Evolutionary conservation across 306 rosid genomes (phyloP).

Genomic region (Boehmeria nivea): DNA sequence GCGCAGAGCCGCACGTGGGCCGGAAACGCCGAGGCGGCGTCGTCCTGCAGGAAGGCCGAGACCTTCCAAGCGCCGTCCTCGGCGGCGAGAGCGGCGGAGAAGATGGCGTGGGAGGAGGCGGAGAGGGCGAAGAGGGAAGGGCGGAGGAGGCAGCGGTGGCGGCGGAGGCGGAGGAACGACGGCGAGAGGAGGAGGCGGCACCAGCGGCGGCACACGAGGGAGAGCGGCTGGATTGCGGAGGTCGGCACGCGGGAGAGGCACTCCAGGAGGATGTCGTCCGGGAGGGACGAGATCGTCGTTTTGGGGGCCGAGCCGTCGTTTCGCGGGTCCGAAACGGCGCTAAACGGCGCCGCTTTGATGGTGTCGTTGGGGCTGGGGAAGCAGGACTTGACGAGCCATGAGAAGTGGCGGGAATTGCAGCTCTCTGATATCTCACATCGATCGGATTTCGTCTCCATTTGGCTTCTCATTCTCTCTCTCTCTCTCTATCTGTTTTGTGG

Average conservation of each 20-base stretch:
- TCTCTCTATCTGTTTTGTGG: neutral
- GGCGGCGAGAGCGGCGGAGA: slow-evolving; percentile 35
- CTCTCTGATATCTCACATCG: slow-evolving; percentile 34
- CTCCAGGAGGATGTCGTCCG: slow-evolving; percentile 61
- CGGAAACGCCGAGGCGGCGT: slow-evolving; percentile 31
- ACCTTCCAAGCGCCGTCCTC: slow-evolving; percentile 34
- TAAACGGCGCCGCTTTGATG: neutral
- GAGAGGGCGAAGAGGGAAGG: slow-evolving; percentile 39
- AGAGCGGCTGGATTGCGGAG: slow-evolving; percentile 40
- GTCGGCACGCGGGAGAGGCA: slow-evolving; percentile 47
- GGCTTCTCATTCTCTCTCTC: neutral
- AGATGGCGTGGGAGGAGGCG: slow-evolving; percentile 39
- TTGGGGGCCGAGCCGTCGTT: slow-evolving; percentile 4
- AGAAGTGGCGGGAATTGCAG: slow-evolving; percentile 69
- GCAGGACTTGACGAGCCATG: slow-evolving; percentile 74
- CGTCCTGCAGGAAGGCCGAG: slow-evolving; percentile 30
- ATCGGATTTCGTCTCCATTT: neutral
- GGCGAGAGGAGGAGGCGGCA: slow-evolving; percentile 44
- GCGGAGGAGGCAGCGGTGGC: slow-evolving; percentile 37
- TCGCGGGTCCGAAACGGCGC: slow-evolving; percentile 14
- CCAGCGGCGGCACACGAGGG: slow-evolving; percentile 62
- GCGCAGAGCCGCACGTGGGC: slow-evolving; percentile 52
- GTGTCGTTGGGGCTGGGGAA: slow-evolving; percentile 44
- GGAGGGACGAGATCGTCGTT: slow-evolving; percentile 49
- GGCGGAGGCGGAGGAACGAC: slow-evolving; percentile 51